These are phyloP conservation scores for Globisporangium paddicum DNA, from an alignment of 352 stramenopile species.

Conservation along the genomic window DNA sequence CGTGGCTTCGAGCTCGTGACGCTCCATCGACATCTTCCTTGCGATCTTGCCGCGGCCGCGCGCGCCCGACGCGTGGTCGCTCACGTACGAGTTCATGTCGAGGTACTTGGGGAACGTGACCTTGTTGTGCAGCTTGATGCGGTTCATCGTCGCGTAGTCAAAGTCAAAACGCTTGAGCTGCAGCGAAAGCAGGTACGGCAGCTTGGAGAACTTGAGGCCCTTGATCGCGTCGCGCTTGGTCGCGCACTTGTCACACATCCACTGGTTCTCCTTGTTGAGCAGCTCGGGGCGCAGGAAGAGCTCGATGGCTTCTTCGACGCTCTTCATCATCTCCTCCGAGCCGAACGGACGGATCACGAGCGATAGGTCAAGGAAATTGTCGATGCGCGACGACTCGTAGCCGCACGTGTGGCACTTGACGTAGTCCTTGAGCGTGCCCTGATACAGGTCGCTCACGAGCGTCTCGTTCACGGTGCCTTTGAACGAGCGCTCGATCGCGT, in stretches of 20 bases:
- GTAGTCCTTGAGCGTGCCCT: conserved; percentile 86
- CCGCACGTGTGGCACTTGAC: conserved; percentile 82
- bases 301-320: conserved; percentile 83
- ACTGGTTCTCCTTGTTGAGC: conserved; percentile 88
- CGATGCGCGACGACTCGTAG: conserved; percentile 81
- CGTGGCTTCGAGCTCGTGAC: conserved; percentile 58
- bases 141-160: conserved; percentile 87
- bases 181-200: conserved; percentile 87
- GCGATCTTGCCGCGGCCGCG: conserved; percentile 51
- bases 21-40: conserved; percentile 85
- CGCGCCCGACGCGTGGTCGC: conserved; percentile 37
- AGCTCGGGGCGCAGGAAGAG: conserved; percentile 84
- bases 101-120: conserved; percentile 89
- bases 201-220: conserved; percentile 84
- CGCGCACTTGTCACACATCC: conserved; percentile 79
- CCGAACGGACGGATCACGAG: conserved; percentile 88
- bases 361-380: conserved; percentile 89
- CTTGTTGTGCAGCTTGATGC: conserved; percentile 84
- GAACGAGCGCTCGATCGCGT: conserved; percentile 87
- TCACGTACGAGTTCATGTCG: conserved; percentile 87
- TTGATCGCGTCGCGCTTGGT: conserved; percentile 89
- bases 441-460: conserved; percentile 86
- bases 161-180: conserved; percentile 92
- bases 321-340: conserved; percentile 80
- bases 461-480: conserved; percentile 84